Base-by-base conservation (phyloP, 1,284 basidiomycete species). In the Exobasidium rhododendri region DNA sequence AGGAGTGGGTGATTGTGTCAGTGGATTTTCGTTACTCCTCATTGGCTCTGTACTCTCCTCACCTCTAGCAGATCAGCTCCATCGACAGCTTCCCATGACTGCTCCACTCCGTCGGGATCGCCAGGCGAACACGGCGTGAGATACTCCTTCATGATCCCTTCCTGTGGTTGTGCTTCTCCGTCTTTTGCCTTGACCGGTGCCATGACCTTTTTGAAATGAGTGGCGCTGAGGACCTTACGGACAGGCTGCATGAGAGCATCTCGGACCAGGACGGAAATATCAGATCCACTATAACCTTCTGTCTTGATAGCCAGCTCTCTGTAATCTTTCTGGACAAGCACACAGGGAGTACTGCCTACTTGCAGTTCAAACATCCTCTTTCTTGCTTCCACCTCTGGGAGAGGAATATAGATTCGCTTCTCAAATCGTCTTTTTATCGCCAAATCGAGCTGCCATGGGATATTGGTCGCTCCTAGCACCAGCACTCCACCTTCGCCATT, bases 201-300 rank as follows among this genome's bases (percentile, higher is more conserved):
- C 70, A 81, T 63, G 46, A 84, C 82, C 74, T 83, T 80, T 64
- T 93, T 94, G 83, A 98, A 98, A 81, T 98, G 94, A 1, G 94
- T 97, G 0, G 96, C 93, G 28, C 88, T 87, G 49, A 97, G 86
- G 46, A 98, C 92, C 80, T 97, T 98, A 61, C 96, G 87, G 24
- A 98, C 92, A 0, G 96, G 94, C 80, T 98, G 94, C 94, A 98
- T 98, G 63, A 98, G 84, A 0, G 94, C 94, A 75, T 98, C 96
- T 62, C 94, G 89, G 7, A 98, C 94, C 54, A 97, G 85, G 64
- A 97, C 90, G 1, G 93, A 88, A 64, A 98, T 93, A 83, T 98
- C 94, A 13, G 92, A 94, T 11, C 94, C 94, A 32, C 92, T 92
- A 80, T 93, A 97, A 14, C 94, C 94, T 22, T 97, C 91, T 0